These are phyloP conservation scores for Ophidiomyces ophidiicola DNA, from an alignment of 2,329 filamentous ascomycete genomes.

Conservation along the genomic window DNA sequence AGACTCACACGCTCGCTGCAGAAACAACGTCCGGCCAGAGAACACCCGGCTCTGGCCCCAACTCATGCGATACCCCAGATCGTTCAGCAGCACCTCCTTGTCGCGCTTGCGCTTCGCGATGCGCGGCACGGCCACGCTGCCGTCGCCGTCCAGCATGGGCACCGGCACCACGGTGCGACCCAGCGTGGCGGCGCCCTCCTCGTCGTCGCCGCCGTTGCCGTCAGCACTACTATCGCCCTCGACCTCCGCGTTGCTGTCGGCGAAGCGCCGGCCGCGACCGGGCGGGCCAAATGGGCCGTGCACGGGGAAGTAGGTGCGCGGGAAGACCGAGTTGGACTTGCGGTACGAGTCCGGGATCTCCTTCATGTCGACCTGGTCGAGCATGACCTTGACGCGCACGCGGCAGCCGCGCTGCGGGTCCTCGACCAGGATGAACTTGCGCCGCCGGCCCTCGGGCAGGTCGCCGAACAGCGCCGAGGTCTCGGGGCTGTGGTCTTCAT, in stretches of 20 bases:
- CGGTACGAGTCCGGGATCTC: conserved; percentile 95
- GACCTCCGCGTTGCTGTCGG: conserved; percentile 55
- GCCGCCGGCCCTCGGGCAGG: conserved; percentile 76
- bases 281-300: conserved; percentile 64
- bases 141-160: conserved; percentile 55
- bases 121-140: conserved; percentile 61
- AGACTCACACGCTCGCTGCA: conserved; percentile 78
- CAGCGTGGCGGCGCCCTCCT: conserved; percentile 25
- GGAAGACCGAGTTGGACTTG: conserved; percentile 77
- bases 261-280: conserved; percentile 62
- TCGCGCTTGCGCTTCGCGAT: conserved; percentile 57
- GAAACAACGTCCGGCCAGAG: conserved; percentile 69
- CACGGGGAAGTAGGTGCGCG: conserved; percentile 79
- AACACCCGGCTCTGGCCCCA: conserved; percentile 94
- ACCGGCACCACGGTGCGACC: conserved; percentile 46
- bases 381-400: conserved; percentile 76
- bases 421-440: conserved; percentile 94
- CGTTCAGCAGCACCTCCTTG: conserved; percentile 84
- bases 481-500: conserved; percentile 23
- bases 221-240: conserved; percentile 24
- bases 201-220: conserved; percentile 11
- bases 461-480: conserved; percentile 70
- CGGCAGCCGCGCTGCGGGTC: conserved; percentile 70
- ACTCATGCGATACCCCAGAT: conserved; percentile 86
- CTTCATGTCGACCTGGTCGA: conserved; percentile 87